These are phyloP conservation scores for Ogataea wickerhamii DNA, from an alignment of 805 yeast genomes.

Conservation along the genomic window DNA sequence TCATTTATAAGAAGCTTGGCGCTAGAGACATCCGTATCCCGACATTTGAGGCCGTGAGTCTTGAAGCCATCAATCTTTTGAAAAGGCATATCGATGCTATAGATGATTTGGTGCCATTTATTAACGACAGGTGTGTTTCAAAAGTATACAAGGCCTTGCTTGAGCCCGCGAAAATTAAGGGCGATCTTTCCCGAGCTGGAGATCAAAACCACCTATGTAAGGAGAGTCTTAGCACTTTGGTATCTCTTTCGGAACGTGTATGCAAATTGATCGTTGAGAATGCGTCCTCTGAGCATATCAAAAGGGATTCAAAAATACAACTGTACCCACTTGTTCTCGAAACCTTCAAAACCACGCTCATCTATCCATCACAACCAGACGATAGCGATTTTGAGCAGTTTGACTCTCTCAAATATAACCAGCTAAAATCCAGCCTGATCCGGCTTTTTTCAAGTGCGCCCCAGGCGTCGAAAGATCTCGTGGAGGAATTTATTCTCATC, in stretches of 20 bases:
- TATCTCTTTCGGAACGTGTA: slow-evolving; percentile 33
- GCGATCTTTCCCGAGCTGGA: slow-evolving; percentile 31
- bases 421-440: slow-evolving; percentile 40
- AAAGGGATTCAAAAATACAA: slow-evolving; percentile 17
- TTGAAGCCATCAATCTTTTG: slow-evolving; percentile 42
- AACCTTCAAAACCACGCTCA: slow-evolving; percentile 40
- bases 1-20: slow-evolving; percentile 53
- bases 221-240: slow-evolving; percentile 42
- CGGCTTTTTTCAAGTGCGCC: slow-evolving; percentile 35
- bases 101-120: slow-evolving; percentile 32
- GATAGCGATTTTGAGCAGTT: slow-evolving; percentile 35
- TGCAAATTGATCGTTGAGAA: slow-evolving; percentile 19
- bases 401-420: slow-evolving; percentile 43
- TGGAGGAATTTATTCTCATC: slow-evolving; percentile 43
- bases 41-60: slow-evolving; percentile 59
- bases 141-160: slow-evolving; percentile 48
- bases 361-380: slow-evolving; percentile 25
- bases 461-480: slow-evolving; percentile 23
- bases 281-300: slow-evolving; percentile 7
- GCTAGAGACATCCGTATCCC: slow-evolving; percentile 46
- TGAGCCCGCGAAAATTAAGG: slow-evolving; percentile 47
- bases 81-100: slow-evolving; percentile 32
- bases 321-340: slow-evolving; percentile 42
- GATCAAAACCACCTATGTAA: slow-evolving; percentile 50
- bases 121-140: slow-evolving; percentile 43